phyloP scores from a whole-genome alignment of 257 asterid species.

The Solanum arcanum region DNA sequence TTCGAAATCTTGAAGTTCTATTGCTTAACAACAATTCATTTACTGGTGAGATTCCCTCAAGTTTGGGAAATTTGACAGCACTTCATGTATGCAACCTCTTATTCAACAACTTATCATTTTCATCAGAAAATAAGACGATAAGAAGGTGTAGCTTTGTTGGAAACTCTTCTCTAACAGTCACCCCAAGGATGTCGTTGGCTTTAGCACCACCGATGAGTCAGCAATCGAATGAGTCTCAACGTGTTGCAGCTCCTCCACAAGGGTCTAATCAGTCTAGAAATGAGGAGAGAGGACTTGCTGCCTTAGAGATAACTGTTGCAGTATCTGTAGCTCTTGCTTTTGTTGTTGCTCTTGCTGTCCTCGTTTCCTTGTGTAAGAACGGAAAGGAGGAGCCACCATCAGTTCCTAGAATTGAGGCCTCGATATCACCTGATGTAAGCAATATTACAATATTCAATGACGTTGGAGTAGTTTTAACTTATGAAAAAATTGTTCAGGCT shows the following conservation, averaged over 20 bases:
- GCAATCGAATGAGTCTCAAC: constrained; percentile 28
- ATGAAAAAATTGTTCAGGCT: constrained; percentile 67
- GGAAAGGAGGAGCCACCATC: constrained; percentile 45
- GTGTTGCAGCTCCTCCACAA: constrained; percentile 23
- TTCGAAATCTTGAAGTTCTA: constrained; percentile 61
- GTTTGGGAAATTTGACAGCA: constrained; percentile 30
- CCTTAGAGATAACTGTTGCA: constrained; percentile 64
- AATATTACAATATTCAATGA: constrained; percentile 65
- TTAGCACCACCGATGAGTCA: constrained; percentile 33
- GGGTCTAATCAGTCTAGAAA: constrained; percentile 2
- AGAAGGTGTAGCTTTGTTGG: constrained; percentile 57
- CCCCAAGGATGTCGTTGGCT: constrained; percentile 33
- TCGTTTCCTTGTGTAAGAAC: constrained; percentile 47
- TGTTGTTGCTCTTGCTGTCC: constrained; percentile 51
- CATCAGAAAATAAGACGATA: constrained; percentile 26
- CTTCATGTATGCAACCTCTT: constrained; percentile 49
- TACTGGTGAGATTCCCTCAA: constrained; percentile 59
- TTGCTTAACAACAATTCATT: constrained; percentile 57
- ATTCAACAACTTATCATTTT: constrained; percentile 61
- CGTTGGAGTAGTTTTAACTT: constrained; percentile 59
- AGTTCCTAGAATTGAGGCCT: constrained; percentile 43
- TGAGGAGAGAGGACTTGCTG: constrained; percentile 23
- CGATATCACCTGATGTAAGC: constrained; percentile 43
- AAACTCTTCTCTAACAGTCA: constrained; percentile 36
- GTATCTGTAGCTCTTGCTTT: constrained; percentile 53